Evolutionary conservation across 441 rosid species (phyloP).

Genomic region (Manihot esculenta): DNA sequence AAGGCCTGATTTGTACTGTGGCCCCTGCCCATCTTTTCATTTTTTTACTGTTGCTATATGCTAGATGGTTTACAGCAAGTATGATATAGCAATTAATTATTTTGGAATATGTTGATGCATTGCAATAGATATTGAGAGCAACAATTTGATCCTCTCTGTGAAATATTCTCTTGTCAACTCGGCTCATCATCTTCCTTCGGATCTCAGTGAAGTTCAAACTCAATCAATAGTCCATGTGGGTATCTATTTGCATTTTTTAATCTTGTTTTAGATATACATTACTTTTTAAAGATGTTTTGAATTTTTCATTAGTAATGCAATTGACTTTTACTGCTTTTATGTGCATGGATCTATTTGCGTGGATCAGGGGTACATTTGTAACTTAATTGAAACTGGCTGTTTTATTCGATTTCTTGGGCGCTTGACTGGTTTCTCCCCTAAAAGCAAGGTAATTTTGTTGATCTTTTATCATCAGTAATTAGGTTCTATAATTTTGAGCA

Average conservation of each 20-base stretch:
- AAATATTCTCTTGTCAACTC: conserved; percentile 72
- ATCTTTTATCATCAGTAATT: not conserved
- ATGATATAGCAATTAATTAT: conserved; percentile 13
- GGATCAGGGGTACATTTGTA: conserved; percentile 88
- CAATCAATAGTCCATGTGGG: conserved; percentile 76
- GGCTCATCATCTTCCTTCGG: conserved; percentile 74
- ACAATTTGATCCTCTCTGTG: conserved; percentile 76
- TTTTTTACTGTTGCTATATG: not conserved
- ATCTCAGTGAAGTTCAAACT: conserved; percentile 54
- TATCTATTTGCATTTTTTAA: conserved; percentile 19
- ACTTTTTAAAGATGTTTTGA: not conserved
- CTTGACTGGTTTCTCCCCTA: conserved; percentile 90
- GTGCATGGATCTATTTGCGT: conserved; percentile 23
- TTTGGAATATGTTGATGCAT: conserved; percentile 13
- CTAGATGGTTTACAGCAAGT: not conserved
- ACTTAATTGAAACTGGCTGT: conserved; percentile 88
- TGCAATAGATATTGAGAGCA: conserved; percentile 73
- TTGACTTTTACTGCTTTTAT: conserved; percentile 8
- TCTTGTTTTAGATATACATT: not conserved
- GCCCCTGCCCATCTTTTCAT: not conserved
- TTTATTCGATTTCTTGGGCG: conserved; percentile 97
- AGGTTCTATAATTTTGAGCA: not conserved
- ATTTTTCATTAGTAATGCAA: not conserved
- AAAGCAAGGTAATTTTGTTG: conserved; percentile 66
- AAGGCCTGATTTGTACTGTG: not conserved